Evolutionary conservation across 31 red algal genomes (phyloP).

Genomic region (Porphyra umbilicalis): DNA sequence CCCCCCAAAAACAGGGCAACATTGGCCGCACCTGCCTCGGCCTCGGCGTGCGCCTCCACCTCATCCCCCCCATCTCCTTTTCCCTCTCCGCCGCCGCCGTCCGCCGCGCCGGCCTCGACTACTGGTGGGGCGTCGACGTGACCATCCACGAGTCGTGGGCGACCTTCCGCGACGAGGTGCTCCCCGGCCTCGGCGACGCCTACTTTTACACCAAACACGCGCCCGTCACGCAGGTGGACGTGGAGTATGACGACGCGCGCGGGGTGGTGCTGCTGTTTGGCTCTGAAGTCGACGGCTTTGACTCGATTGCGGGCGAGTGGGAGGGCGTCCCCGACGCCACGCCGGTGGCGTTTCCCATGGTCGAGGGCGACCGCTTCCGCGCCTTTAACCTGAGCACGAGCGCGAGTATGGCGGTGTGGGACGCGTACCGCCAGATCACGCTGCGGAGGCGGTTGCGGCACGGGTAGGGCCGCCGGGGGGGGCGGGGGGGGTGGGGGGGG

Average conservation of each 20-base stretch:
- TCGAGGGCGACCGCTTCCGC: constrained; percentile 35
- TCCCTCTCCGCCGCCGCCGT: constrained; percentile 55
- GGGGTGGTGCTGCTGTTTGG: constrained; percentile 61
- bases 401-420: constrained; percentile 41
- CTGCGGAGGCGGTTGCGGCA: background rate
- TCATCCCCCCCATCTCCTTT: constrained; percentile 73
- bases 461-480: no score
- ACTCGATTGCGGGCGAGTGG: constrained; percentile 38
- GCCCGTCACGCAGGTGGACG: constrained; percentile 12
- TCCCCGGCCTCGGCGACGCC: constrained; percentile 7
- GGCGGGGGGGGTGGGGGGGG: no score
- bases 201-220: constrained; percentile 74
- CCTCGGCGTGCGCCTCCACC: constrained; percentile 59
- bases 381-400: constrained; percentile 61
- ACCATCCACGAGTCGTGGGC: constrained; percentile 62
- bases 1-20: constrained; percentile 13
- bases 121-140: constrained; percentile 83
- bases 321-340: constrained; percentile 18
- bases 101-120: constrained; percentile 79
- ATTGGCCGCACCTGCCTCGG: constrained; percentile 75
- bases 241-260: constrained; percentile 31
- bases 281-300: constrained; percentile 63
- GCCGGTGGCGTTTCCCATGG: constrained; percentile 57
- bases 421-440: background rate
- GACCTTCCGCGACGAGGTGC: constrained; percentile 12